Percentiles rank a stretch among this genome's conserved stretches.
Conservation (phyloP, 345 rosid species). For the Noccaea bulbosa region DNA sequence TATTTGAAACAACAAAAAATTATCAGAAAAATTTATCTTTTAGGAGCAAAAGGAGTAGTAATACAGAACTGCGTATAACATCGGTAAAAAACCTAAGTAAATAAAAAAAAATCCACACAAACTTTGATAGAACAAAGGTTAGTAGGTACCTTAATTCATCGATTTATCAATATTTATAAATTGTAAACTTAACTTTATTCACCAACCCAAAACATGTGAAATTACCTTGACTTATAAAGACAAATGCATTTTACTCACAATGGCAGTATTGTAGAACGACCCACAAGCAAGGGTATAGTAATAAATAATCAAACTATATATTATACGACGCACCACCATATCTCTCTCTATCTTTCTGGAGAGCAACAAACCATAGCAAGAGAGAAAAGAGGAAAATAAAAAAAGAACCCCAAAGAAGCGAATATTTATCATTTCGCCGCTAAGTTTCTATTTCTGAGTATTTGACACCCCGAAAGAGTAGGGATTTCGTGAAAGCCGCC, state of each 20-base stretch:
- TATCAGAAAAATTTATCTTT: no score
- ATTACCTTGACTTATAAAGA: not conserved
- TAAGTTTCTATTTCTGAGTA: constrained; percentile 13
- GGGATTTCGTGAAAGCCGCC: constrained; percentile 29
- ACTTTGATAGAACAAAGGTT: no score
- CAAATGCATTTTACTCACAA: not conserved
- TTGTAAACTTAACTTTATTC: no score
- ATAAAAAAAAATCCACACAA: no score
- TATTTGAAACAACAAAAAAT: no score
- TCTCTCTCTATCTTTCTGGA: constrained; percentile 10
- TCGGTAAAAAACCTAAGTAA: no score
- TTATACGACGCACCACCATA: constrained; percentile 18
- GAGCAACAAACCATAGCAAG: not conserved
- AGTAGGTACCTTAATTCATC: no score
- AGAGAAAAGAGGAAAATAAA: not conserved
- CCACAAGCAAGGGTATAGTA: constrained; percentile 23
- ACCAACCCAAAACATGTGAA: not conserved
- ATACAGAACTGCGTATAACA: no score
- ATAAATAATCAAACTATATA: constrained; percentile 18
- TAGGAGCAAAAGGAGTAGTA: no score
- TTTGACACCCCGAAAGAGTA: constrained; percentile 20
- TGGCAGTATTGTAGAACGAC: constrained; percentile 23
- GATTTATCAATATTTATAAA: no score
- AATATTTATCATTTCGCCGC: constrained; percentile 27
- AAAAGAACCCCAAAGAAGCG: constrained; percentile 24